Conservation (phyloP, 805 yeast species). For the Saturnispora halmiae region DNA sequence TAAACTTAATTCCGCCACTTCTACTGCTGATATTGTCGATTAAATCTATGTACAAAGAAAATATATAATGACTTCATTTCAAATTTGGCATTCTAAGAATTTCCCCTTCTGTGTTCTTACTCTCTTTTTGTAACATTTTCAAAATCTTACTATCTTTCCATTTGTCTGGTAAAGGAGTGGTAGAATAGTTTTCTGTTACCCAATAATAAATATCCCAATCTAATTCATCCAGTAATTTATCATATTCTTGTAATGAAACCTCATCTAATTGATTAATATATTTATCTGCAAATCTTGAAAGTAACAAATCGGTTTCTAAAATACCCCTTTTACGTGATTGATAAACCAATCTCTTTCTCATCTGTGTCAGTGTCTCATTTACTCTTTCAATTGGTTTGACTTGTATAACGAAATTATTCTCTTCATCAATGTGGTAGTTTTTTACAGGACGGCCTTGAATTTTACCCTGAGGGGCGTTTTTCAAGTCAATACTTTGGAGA, state of each 20-base stretch:
- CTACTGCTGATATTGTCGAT: constrained; percentile 12
- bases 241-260: constrained; percentile 77
- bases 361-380: constrained; percentile 62
- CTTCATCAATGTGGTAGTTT: constrained; percentile 22
- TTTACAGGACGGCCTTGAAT: constrained; percentile 18
- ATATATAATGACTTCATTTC: constrained; percentile 17
- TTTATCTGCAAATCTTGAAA: constrained; percentile 77
- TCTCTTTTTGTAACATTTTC: constrained; percentile 56
- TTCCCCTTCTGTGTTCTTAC: constrained; percentile 62
- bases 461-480: constrained; percentile 13
- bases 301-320: constrained; percentile 79
- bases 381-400: constrained; percentile 73
- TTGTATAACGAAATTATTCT: constrained; percentile 45
- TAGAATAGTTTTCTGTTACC: constrained; percentile 79
- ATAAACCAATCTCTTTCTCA: constrained; percentile 81
- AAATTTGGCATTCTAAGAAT: constrained; percentile 83
- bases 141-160: constrained; percentile 69
- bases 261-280: constrained; percentile 49
- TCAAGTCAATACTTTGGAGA: constrained; percentile 9
- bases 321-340: constrained; percentile 95
- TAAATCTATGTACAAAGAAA: constrained; percentile 1
- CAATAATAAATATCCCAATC: constrained; percentile 99
- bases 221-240: constrained; percentile 76
- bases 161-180: constrained; percentile 79
- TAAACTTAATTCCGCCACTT: no score